phyloP scores from a whole-genome alignment of 192 early-diverging fungal genomes.

The Podila epicladia region DNA sequence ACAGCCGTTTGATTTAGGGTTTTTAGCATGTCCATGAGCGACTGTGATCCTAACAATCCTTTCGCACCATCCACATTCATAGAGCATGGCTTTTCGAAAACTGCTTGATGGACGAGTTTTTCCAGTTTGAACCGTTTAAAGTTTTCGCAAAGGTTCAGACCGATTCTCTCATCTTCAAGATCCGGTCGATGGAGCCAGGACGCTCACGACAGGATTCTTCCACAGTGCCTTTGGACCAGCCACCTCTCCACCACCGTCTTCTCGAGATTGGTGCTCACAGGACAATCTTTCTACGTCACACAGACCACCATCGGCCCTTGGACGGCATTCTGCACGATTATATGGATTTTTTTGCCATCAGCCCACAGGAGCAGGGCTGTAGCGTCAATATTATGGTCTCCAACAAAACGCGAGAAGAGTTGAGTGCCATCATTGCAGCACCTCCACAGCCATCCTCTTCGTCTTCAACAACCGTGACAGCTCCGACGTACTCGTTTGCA shows the following conservation, averaged over 20 bases:
- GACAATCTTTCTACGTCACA: constrained; percentile 58
- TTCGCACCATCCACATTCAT: constrained; percentile 3
- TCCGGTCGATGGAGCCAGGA: constrained; percentile 47
- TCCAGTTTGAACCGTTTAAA: constrained; percentile 68
- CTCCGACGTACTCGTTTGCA: constrained; percentile 52
- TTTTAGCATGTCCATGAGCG: not conserved
- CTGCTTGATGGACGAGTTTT: constrained; percentile 60
- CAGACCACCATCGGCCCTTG: constrained; percentile 48
- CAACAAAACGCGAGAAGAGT: constrained; percentile 22
- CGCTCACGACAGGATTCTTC: not conserved
- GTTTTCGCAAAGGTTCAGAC: constrained; percentile 71
- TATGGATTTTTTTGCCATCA: constrained; percentile 18
- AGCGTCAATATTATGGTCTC: constrained; percentile 33
- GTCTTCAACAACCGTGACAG: not conserved
- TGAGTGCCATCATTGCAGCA: constrained; percentile 11
- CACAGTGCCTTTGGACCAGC: not conserved
- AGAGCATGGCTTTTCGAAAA: constrained; percentile 65
- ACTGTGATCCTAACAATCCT: not conserved
- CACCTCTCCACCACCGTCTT: not conserved
- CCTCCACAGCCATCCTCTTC: not conserved
- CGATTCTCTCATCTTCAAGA: constrained; percentile 65
- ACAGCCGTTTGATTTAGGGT: not conserved
- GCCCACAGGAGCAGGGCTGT: not conserved
- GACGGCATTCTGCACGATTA: constrained; percentile 54
- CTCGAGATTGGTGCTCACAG: constrained; percentile 14